Conservation (phyloP, 768 basidiomycete species). For the Lentinus tigrinus region DNA sequence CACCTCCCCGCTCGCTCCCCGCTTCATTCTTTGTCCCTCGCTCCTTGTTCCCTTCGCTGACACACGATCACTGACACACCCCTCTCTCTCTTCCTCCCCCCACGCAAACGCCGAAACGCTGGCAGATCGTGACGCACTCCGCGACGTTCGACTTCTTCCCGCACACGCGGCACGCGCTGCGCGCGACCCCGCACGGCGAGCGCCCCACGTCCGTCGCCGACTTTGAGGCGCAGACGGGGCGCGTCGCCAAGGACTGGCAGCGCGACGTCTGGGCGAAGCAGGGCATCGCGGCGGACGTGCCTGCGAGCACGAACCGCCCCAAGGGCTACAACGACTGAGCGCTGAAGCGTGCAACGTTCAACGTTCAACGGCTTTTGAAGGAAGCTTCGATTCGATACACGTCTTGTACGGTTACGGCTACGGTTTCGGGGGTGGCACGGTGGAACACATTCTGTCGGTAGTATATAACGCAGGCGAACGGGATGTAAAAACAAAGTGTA, state of each 20-base stretch:
- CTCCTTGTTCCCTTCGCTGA: background rate
- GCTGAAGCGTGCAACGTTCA: too few species aligned
- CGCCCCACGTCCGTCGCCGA: conserved; percentile 72
- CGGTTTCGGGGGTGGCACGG: too few species aligned
- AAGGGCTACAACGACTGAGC: conserved; percentile 63
- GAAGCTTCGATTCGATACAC: too few species aligned
- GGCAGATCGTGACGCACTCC: conserved; percentile 68
- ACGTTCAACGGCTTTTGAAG: too few species aligned
- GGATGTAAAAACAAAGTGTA: background rate
- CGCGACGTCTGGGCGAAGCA: conserved; percentile 69
- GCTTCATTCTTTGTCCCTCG: too few species aligned
- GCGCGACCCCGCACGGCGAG: conserved; percentile 81
- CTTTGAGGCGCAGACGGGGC: conserved; percentile 63
- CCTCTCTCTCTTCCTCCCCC: background rate
- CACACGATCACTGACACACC: background rate
- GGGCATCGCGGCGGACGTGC: conserved; percentile 42
- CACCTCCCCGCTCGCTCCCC: background rate
- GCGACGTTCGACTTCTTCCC: conserved; percentile 87
- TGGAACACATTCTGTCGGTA: too few species aligned
- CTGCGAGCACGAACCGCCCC: conserved; percentile 32
- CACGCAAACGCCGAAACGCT: background rate
- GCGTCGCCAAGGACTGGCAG: conserved; percentile 71
- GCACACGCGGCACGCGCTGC: conserved; percentile 70
- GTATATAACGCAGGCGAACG: too few species aligned
- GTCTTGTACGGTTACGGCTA: too few species aligned